phyloP scores from a whole-genome alignment of 2,329 filamentous ascomycete species.

The Cladosporium oxysporum region DNA sequence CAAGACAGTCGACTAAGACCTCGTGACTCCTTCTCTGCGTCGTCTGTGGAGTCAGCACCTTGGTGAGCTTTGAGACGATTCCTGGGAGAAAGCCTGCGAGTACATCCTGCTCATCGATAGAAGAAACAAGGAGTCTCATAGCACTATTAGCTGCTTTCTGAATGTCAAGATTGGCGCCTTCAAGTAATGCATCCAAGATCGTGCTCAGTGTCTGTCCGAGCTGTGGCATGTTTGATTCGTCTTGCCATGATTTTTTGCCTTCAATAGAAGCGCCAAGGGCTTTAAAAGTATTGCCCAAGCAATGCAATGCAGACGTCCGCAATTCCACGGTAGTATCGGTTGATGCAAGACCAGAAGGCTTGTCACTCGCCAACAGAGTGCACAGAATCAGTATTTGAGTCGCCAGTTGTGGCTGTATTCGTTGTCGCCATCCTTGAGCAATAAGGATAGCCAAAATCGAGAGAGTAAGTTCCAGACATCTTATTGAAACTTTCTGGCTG shows the following conservation, averaged over 20 bases:
- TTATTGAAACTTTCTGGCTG: constrained; percentile 69
- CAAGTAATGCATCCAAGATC: constrained; percentile 70
- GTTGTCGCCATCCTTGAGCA: constrained; percentile 73
- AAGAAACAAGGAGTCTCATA: constrained; percentile 61
- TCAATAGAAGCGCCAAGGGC: constrained; percentile 52
- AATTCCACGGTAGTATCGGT: constrained; percentile 71
- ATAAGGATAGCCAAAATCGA: constrained; percentile 75
- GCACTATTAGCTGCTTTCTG: constrained; percentile 70
- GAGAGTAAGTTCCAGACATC: constrained; percentile 73
- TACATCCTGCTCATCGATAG: constrained; percentile 70
- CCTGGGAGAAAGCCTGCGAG: constrained; percentile 86
- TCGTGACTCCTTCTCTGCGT: constrained; percentile 60
- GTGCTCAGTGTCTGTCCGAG: constrained; percentile 81
- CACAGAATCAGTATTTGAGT: constrained; percentile 85
- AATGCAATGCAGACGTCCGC: constrained; percentile 67
- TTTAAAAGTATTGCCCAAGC: constrained; percentile 66
- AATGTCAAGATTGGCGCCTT: constrained; percentile 65
- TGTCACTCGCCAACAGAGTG: constrained; percentile 76
- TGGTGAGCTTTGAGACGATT: constrained; percentile 78
- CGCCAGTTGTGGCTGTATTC: constrained; percentile 69
- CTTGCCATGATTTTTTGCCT: constrained; percentile 53
- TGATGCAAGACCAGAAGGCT: constrained; percentile 57
- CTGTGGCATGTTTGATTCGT: constrained; percentile 67
- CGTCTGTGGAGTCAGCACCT: constrained; percentile 69
- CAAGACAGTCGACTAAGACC: constrained; percentile 55